phyloP scores from a whole-genome alignment of 805 yeast genomes.

The Candida fluviatilis region DNA sequence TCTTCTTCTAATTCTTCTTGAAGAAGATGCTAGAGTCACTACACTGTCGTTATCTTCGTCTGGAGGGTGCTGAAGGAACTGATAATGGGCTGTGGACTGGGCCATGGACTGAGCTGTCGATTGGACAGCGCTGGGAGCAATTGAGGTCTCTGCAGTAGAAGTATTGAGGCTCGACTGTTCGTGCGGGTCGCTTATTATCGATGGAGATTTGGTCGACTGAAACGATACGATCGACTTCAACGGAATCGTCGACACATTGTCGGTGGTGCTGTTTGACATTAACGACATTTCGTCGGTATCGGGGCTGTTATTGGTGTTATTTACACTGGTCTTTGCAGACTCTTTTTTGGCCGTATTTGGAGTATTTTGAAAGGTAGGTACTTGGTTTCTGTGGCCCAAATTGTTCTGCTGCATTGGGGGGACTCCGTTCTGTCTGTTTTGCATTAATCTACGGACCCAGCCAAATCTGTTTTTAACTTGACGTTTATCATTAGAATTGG shows the following conservation, averaged over 20 bases:
- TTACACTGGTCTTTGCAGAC: no score
- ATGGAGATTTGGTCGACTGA: slow-evolving; percentile 38
- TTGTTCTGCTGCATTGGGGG: slow-evolving; percentile 2
- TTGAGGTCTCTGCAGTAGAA: slow-evolving; percentile 49
- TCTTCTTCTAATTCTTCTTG: slow-evolving; percentile 35
- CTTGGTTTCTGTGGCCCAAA: neutral
- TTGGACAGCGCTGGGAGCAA: slow-evolving; percentile 34
- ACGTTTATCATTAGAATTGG: slow-evolving; percentile 18
- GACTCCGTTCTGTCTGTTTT: slow-evolving; percentile 16
- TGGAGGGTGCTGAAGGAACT: slow-evolving; percentile 1
- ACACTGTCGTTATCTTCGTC: slow-evolving; percentile 42
- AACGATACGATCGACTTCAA: slow-evolving; percentile 41
- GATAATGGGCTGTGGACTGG: neutral
- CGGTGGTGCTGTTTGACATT: slow-evolving; percentile 12
- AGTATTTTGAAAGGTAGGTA: neutral
- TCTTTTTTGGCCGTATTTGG: no score
- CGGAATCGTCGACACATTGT: slow-evolving; percentile 47
- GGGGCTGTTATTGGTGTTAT: neutral
- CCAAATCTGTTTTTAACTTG: slow-evolving; percentile 30
- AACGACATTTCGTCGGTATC: slow-evolving; percentile 1
- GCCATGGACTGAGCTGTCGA: neutral
- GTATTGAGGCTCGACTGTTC: slow-evolving; percentile 34
- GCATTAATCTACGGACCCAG: slow-evolving; percentile 40
- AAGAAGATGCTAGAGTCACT: slow-evolving; percentile 39
- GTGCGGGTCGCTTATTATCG: slow-evolving; percentile 28